Evolutionary conservation across 768 basidiomycete genomes (phyloP).

Genomic region (Xanthoconium stramineum): DNA sequence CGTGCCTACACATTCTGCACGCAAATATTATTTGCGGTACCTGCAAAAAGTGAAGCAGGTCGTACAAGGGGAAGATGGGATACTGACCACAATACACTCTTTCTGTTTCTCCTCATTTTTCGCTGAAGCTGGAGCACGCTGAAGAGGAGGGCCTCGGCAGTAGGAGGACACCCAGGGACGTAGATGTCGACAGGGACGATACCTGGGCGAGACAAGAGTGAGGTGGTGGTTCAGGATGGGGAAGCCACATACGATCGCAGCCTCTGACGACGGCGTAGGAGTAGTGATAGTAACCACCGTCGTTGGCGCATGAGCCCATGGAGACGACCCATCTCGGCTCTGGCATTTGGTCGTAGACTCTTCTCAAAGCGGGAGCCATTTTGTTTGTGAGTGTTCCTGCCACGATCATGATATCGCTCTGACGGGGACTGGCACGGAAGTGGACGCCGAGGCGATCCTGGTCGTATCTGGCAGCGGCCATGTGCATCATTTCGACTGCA

Average conservation of each 20-base stretch:
- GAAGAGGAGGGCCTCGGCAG: conserved; percentile 95
- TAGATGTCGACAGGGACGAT: conserved; percentile 99
- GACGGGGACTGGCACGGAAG: conserved; percentile 98
- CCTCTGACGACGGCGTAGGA: conserved; percentile 98
- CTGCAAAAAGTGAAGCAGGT: conserved; percentile 9
- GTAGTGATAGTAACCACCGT: conserved; percentile 96
- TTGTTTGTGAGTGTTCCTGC: conserved; percentile 99
- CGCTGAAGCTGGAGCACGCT: conserved; percentile 96
- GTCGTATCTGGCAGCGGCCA: conserved; percentile 98
- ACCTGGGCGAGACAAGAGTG: conserved; percentile 39
- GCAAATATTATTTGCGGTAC: conserved; percentile 26
- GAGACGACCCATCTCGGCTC: conserved; percentile 99
- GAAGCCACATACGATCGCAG: conserved; percentile 77
- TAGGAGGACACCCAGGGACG: conserved; percentile 92
- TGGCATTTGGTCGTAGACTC: conserved; percentile 98
- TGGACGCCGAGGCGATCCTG: conserved; percentile 96
- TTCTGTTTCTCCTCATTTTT: conserved; percentile 89
- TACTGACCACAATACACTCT: conserved; percentile 79
- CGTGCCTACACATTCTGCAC: not conserved
- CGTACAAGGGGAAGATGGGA: not conserved
- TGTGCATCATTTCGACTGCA: conserved; percentile 99
- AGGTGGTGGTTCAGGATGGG: conserved; percentile 8
- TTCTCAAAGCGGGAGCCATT: conserved; percentile 97
- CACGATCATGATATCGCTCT: conserved; percentile 98
- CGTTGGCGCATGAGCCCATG: conserved; percentile 99